phyloP scores from a whole-genome alignment of 345 rosid species.

The Hibiscus syriacus region DNA sequence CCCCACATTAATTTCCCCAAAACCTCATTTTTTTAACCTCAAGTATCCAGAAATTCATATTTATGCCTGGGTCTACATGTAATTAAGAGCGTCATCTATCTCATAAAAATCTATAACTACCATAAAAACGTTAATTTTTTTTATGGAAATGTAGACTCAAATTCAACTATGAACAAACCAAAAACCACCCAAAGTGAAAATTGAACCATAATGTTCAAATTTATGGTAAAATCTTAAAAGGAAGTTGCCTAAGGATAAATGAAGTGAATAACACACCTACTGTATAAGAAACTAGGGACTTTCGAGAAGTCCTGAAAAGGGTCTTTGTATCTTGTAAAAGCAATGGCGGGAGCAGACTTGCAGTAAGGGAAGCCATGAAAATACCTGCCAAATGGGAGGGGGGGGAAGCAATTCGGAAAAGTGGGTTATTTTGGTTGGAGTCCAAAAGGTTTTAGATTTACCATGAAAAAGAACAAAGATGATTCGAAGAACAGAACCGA shows the following conservation, averaged over 20 bases:
- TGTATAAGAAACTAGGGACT: constrained; percentile 27
- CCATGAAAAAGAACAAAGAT: too few species aligned
- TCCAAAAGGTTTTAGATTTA: neutral
- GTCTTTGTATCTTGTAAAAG: constrained; percentile 34
- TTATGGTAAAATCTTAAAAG: too few species aligned
- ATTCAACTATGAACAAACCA: neutral
- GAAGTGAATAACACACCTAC: constrained; percentile 25
- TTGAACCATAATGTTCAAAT: too few species aligned
- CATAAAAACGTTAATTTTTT: neutral
- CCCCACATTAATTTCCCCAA: neutral
- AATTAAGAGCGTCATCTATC: neutral
- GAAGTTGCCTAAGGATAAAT: neutral
- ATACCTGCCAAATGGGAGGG: constrained; percentile 10
- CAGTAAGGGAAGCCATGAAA: constrained; percentile 52
- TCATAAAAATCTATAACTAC: neutral
- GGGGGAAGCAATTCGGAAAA: constrained; percentile 12
- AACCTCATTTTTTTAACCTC: neutral
- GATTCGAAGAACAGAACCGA: too few species aligned
- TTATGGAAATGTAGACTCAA: neutral
- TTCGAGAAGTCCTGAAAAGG: constrained; percentile 31
- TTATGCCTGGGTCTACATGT: neutral
- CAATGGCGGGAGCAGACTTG: too few species aligned
- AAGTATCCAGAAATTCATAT: neutral
- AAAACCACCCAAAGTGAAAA: too few species aligned
- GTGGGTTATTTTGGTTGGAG: neutral